These are phyloP conservation scores for Lactifluus rugatus DNA, from an alignment of 768 basidiomycete species.

Conservation along the genomic window DNA sequence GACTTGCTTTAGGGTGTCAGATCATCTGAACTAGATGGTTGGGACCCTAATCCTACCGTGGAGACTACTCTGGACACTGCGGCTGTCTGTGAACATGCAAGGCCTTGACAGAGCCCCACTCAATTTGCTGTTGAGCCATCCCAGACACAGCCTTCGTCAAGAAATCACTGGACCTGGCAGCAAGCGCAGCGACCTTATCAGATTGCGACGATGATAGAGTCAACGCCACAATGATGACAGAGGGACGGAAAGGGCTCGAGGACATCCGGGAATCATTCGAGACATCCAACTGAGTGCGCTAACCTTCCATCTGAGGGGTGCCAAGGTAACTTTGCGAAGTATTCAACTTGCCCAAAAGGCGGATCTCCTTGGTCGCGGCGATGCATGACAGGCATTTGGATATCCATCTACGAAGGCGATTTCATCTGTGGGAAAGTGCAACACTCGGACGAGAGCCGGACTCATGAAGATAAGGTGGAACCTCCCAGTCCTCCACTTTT, in stretches of 20 bases:
- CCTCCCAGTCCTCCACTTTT: slow-evolving; percentile 86
- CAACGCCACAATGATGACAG: slow-evolving; percentile 98
- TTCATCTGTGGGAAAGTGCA: slow-evolving; percentile 15
- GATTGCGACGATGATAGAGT: slow-evolving; percentile 93
- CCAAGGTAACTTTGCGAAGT: slow-evolving; percentile 57
- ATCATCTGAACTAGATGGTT: slow-evolving; percentile 5
- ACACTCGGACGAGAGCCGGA: slow-evolving; percentile 12
- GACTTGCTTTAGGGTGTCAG: neutral
- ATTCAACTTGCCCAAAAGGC: slow-evolving; percentile 65
- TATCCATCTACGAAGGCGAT: slow-evolving; percentile 99
- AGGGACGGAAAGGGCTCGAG: slow-evolving; percentile 70
- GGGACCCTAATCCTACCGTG: neutral
- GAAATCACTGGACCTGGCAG: slow-evolving; percentile 98
- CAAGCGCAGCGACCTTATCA: slow-evolving; percentile 94
- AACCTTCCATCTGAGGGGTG: slow-evolving; percentile 53
- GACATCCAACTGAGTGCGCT: slow-evolving; percentile 46
- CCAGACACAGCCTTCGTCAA: slow-evolving; percentile 92
- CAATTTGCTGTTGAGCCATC: slow-evolving; percentile 98
- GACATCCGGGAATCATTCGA: slow-evolving; percentile 38
- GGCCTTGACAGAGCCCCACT: slow-evolving; percentile 98
- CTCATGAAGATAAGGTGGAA: slow-evolving; percentile 94
- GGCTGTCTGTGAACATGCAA: slow-evolving; percentile 84
- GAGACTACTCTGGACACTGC: slow-evolving; percentile 22
- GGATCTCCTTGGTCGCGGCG: slow-evolving; percentile 91
- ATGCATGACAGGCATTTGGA: slow-evolving; percentile 99